Conservation (phyloP, 2,329 filamentous ascomycete species). For the Cryphonectria carpinicola region DNA sequence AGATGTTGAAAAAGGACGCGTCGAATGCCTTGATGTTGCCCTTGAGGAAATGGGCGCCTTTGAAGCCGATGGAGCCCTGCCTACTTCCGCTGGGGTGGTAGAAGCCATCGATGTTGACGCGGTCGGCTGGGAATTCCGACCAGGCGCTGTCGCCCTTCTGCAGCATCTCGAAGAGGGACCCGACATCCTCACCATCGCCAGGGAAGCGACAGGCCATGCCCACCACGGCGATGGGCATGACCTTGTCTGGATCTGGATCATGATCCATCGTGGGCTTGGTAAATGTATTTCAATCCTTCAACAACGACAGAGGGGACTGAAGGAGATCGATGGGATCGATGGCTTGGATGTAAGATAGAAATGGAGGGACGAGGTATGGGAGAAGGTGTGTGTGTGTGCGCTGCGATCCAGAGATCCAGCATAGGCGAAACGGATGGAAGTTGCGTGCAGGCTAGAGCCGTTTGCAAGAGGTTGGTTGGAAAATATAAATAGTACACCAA, state of each 20-base stretch:
- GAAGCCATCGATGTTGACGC: constrained; percentile 70
- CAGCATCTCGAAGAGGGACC: constrained; percentile 70
- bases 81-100: constrained; percentile 69
- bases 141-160: constrained; percentile 70
- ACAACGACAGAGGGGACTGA: neutral
- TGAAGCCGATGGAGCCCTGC: constrained; percentile 39
- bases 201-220: constrained; percentile 70
- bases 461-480: neutral
- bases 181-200: constrained; percentile 57
- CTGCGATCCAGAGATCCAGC: neutral
- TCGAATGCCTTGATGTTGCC: constrained; percentile 52
- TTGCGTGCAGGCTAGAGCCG: neutral
- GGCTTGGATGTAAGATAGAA: neutral
- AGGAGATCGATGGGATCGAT: neutral
- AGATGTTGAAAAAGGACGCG: constrained; percentile 56
- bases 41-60: constrained; percentile 56
- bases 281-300: neutral
- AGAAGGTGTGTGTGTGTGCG: neutral
- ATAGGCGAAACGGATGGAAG: neutral
- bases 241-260: constrained; percentile 18
- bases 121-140: constrained; percentile 63
- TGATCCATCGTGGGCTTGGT: constrained; percentile 9
- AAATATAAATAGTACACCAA: neutral
- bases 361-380: neutral
- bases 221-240: constrained; percentile 63